phyloP scores from a whole-genome alignment of 1,284 basidiomycete species.

The Hortiboletus rubellus region DNA sequence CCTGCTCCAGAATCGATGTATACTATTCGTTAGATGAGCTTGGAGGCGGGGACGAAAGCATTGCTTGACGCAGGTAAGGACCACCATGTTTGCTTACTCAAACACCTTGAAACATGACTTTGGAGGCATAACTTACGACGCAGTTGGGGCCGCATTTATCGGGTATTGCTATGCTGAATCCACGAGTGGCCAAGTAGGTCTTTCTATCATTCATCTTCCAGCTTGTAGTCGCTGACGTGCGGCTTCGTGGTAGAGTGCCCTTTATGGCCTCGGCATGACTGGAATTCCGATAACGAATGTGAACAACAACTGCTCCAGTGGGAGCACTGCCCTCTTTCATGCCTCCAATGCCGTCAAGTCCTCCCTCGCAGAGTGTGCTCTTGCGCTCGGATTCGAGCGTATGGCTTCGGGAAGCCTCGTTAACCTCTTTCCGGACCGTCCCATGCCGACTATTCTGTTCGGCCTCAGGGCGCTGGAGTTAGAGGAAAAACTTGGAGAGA shows the following conservation, averaged over 20 bases:
- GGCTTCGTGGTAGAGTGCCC: constrained; percentile 51
- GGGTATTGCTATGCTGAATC: constrained; percentile 80
- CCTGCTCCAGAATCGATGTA: background rate
- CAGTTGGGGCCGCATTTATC: constrained; percentile 69
- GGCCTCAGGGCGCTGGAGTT: constrained; percentile 47
- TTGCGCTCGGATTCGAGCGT: constrained; percentile 87
- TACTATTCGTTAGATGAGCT: constrained; percentile 57
- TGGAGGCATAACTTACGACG: constrained; percentile 77
- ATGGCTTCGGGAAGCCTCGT: constrained; percentile 78
- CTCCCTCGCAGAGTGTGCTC: constrained; percentile 69
- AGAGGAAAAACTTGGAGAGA: constrained; percentile 58
- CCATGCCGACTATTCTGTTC: constrained; percentile 59
- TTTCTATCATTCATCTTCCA: background rate
- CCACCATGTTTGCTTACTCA: background rate
- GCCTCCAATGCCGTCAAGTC: constrained; percentile 68
- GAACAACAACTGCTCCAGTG: constrained; percentile 83
- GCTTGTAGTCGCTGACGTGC: background rate
- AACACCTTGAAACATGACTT: background rate
- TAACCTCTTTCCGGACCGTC: constrained; percentile 69
- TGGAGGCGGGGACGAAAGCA: constrained; percentile 84
- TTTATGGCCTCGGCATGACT: constrained; percentile 84
- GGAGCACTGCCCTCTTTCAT: constrained; percentile 70
- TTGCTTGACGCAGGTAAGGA: constrained; percentile 75
- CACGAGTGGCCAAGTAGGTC: constrained; percentile 70
- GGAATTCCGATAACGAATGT: constrained; percentile 84